phyloP scores from a whole-genome alignment of 2,329 filamentous ascomycete species.

The Colletotrichum sp. region DNA sequence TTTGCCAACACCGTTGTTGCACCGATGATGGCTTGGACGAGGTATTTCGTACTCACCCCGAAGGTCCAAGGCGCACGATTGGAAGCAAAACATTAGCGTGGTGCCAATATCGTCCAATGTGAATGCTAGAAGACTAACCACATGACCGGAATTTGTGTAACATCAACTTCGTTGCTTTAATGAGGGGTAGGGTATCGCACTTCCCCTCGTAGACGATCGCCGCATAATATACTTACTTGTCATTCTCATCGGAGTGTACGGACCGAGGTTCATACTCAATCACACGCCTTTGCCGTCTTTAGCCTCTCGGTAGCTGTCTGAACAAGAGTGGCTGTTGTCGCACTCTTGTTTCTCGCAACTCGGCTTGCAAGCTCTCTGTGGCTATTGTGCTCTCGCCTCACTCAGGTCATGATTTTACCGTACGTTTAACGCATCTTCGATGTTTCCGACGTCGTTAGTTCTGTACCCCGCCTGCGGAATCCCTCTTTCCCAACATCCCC shows the following conservation, averaged over 20 bases:
- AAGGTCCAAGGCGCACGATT: neutral
- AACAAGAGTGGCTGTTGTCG: neutral
- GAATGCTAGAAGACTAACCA: neutral
- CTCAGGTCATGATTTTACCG: neutral
- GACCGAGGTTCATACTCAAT: neutral
- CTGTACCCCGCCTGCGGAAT: neutral
- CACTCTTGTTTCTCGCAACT: neutral
- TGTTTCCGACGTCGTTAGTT: neutral
- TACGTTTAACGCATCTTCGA: neutral
- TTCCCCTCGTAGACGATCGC: neutral
- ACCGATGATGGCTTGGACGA: neutral
- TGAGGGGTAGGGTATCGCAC: neutral
- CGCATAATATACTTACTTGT: neutral
- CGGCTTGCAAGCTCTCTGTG: neutral
- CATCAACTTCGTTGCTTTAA: neutral
- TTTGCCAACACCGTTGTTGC: neutral
- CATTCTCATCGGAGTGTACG: neutral
- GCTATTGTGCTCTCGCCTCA: neutral
- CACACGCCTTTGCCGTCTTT: neutral
- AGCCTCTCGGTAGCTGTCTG: neutral
- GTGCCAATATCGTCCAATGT: neutral
- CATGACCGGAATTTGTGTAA: neutral
- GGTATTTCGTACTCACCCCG: neutral
- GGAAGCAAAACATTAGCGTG: neutral
- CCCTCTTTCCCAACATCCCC: neutral